These are phyloP conservation scores for Schwanniomyces etchellsii DNA, from an alignment of 1,139 yeast species.

Conservation along the genomic window DNA sequence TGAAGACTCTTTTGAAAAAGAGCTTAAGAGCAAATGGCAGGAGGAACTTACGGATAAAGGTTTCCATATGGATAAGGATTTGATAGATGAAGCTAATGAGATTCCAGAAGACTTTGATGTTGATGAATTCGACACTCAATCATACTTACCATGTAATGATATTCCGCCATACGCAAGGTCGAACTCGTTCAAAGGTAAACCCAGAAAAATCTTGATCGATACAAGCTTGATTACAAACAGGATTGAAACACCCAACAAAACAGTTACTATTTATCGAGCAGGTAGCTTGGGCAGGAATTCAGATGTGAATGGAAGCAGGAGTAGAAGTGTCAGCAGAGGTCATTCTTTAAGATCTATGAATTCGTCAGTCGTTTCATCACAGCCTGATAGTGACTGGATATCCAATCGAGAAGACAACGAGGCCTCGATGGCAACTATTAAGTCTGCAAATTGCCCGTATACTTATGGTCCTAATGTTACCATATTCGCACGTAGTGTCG, in stretches of 20 bases:
- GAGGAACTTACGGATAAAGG: not conserved
- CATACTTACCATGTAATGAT: slow-evolving; percentile 11
- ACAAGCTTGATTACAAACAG: slow-evolving; percentile 30
- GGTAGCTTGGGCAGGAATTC: slow-evolving; percentile 7
- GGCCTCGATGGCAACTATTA: slow-evolving; percentile 1
- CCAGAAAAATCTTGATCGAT: slow-evolving; percentile 23
- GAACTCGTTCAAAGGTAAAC: slow-evolving; percentile 35
- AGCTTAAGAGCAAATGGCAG: not conserved
- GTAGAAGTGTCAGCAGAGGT: slow-evolving; percentile 22
- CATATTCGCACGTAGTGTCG: slow-evolving; percentile 6
- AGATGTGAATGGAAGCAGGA: slow-evolving; percentile 4
- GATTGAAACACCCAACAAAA: slow-evolving; percentile 45
- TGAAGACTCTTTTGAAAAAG: not conserved
- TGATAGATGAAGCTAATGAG: slow-evolving; percentile 49
- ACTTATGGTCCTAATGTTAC: slow-evolving; percentile 3
- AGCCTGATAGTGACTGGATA: slow-evolving; percentile 12
- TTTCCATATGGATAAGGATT: slow-evolving; percentile 22
- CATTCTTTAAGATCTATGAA: slow-evolving; percentile 22
- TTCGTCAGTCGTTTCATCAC: slow-evolving; percentile 12
- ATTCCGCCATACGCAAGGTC: slow-evolving; percentile 18
- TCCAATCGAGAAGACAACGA: slow-evolving; percentile 6
- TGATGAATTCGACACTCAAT: slow-evolving; percentile 29
- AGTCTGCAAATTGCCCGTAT: slow-evolving; percentile 3
- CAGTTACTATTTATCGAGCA: slow-evolving; percentile 48
- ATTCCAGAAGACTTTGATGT: slow-evolving; percentile 56